Conservation (phyloP, 108 stramenopile genomes). For the Epipyxis sp. region DNA sequence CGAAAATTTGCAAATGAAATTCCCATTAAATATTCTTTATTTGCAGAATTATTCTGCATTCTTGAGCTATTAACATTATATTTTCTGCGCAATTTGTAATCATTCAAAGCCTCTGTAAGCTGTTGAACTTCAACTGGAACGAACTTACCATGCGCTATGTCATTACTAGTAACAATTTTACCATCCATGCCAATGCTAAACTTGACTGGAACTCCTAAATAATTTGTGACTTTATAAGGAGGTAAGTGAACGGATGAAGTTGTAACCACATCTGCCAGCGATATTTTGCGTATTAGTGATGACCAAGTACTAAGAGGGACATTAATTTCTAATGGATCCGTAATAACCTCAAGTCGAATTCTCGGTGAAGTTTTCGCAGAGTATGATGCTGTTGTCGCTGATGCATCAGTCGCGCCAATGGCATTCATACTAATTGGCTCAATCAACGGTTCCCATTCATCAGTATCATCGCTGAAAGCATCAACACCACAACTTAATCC, state of each 20-base stretch:
- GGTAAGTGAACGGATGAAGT: constrained; percentile 12
- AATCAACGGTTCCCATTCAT: constrained; percentile 2
- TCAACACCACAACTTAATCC: neutral
- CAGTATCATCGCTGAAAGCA: neutral
- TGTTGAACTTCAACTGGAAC: neutral
- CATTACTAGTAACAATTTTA: neutral
- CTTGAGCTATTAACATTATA: neutral
- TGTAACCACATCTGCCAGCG: constrained; percentile 10
- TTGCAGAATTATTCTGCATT: too few relatives aligned
- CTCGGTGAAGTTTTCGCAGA: neutral
- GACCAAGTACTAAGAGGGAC: neutral
- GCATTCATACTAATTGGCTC: neutral
- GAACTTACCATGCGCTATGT: neutral
- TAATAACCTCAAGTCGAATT: constrained; percentile 19
- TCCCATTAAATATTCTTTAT: neutral
- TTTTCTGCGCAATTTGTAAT: neutral
- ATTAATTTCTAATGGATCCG: constrained; percentile 18
- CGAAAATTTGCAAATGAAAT: constrained; percentile 11
- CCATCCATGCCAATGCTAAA: constrained; percentile 2
- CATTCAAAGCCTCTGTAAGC: neutral
- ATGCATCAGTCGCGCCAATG: constrained; percentile 7
- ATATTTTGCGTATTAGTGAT: neutral
- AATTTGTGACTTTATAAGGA: constrained; percentile 8
- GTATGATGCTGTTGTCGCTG: neutral
- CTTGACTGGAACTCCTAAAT: neutral